Evolutionary conservation across 805 yeast species (phyloP).

Genomic region (Ogataea pini): DNA sequence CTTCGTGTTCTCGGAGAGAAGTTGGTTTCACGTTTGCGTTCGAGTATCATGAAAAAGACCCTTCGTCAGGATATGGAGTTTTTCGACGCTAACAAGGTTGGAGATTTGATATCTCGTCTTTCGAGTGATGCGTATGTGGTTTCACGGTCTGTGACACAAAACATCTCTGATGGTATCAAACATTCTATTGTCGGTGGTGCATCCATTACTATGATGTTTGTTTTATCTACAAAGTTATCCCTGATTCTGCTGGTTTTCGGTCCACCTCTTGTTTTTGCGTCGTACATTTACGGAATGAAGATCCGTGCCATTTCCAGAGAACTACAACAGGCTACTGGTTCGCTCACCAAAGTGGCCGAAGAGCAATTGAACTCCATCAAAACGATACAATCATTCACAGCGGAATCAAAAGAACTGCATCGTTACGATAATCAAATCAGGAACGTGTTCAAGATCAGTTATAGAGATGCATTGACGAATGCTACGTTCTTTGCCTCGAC

Average conservation of each 20-base stretch:
- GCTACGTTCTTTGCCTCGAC: conserved; percentile 81
- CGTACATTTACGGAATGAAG: conserved; percentile 78
- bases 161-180: conserved; percentile 87
- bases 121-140: conserved; percentile 91
- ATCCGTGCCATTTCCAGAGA: conserved; percentile 74
- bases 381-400: conserved; percentile 89
- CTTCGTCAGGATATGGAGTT: conserved; percentile 87
- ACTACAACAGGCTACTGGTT: conserved; percentile 84
- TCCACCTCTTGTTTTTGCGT: conserved; percentile 83
- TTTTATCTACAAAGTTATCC: conserved; percentile 77
- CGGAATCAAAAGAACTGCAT: conserved; percentile 75
- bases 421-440: conserved; percentile 74
- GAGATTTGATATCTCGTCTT: conserved; percentile 85
- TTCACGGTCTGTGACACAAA: conserved; percentile 81
- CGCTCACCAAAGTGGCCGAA: conserved; percentile 85
- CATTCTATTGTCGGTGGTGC: conserved; percentile 78
- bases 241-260: conserved; percentile 73
- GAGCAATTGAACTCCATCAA: conserved; percentile 83
- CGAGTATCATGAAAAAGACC: conserved; percentile 74
- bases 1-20: conserved; percentile 83
- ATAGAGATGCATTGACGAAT: conserved; percentile 76
- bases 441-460: conserved; percentile 66
- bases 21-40: conserved; percentile 79
- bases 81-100: conserved; percentile 86
- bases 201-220: conserved; percentile 89